A percentile compares a stretch with the other conserved stretches of the same genome.
phyloP scores from a whole-genome alignment of 768 basidiomycete genomes.

The Psilocybe azurescens region DNA sequence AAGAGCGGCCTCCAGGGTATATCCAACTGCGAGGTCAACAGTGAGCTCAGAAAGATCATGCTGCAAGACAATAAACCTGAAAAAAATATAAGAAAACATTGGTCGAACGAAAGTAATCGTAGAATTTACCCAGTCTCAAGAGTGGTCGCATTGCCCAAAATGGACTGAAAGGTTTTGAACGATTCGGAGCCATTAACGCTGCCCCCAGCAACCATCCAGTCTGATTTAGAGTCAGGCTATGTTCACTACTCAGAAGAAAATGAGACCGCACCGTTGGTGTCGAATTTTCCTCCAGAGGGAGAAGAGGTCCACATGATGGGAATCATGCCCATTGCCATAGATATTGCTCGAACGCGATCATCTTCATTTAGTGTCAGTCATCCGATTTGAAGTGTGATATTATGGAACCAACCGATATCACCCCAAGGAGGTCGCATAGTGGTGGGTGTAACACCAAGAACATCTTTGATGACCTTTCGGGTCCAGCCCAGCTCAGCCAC shows the following conservation, averaged over 20 bases:
- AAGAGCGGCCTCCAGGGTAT: constrained; percentile 80
- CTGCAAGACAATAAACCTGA: constrained; percentile 85
- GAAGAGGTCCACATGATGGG: constrained; percentile 90
- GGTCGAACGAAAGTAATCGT: not conserved
- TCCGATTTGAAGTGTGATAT: not conserved
- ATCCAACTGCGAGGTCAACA: constrained; percentile 89
- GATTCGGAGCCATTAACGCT: constrained; percentile 68
- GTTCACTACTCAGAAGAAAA: not conserved
- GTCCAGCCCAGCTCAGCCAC: constrained; percentile 96
- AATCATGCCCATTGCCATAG: constrained; percentile 88
- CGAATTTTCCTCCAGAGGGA: constrained; percentile 59
- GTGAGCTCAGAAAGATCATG: constrained; percentile 87
- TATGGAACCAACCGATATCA: constrained; percentile 62
- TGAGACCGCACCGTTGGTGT: constrained; percentile 64
- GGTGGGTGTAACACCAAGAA: constrained; percentile 78
- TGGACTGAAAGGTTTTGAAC: constrained; percentile 70
- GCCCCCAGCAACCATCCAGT: constrained; percentile 90
- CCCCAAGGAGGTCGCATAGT: constrained; percentile 85
- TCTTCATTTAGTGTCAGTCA: constrained; percentile 46
- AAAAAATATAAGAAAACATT: constrained; percentile 4
- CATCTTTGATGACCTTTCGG: constrained; percentile 78
- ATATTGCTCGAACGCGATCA: constrained; percentile 91
- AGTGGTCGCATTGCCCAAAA: constrained; percentile 70
- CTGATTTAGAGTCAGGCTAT: constrained; percentile 38
- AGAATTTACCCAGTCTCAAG: constrained; percentile 60